Percentiles rank a stretch among this genome's conserved stretches.
Conservation (phyloP, 495 filamentous ascomycete species). For the Penicillium riverlandense region DNA sequence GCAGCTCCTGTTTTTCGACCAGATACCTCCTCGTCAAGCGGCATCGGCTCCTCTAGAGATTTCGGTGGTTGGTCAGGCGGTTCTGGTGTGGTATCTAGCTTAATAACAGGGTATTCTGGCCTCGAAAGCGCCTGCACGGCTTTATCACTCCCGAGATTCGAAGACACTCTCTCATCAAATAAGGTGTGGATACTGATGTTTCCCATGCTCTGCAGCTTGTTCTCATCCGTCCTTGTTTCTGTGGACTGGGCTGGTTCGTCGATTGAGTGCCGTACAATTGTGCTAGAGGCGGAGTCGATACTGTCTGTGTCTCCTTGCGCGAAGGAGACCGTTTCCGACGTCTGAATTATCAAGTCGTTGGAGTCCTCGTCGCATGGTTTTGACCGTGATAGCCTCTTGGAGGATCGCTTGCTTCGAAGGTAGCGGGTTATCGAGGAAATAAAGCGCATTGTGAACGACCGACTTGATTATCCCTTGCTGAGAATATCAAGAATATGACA, state of each 20-base stretch:
- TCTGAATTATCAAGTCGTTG: conserved; percentile 17
- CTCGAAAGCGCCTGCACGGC: conserved; percentile 4
- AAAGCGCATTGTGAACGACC: conserved; percentile 13
- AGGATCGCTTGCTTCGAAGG: conserved; percentile 11
- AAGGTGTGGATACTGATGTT: conserved; percentile 7
- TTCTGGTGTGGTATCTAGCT: conserved; percentile 10
- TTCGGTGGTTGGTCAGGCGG: conserved; percentile 5
- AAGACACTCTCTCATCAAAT: conserved; percentile 10
- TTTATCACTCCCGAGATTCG: conserved; percentile 1
- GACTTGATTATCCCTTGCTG: neutral
- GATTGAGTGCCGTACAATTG: conserved; percentile 7
- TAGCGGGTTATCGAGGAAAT: conserved; percentile 12
- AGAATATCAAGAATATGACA: neutral
- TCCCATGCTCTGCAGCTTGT: conserved; percentile 1
- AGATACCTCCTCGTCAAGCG: neutral
- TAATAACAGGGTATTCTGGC: conserved; percentile 14
- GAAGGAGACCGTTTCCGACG: conserved; percentile 7
- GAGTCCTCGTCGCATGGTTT: conserved; percentile 14
- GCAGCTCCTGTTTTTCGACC: neutral
- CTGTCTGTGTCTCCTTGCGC: conserved; percentile 9
- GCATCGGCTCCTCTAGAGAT: conserved; percentile 6
- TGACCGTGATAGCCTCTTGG: conserved; percentile 9
- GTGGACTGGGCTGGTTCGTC: conserved; percentile 6
- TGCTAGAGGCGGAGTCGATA: conserved; percentile 6
- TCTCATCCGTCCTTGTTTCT: conserved; percentile 5